These are phyloP conservation scores for Trichoderma virens DNA, from an alignment of 495 filamentous ascomycete species.

Conservation along the genomic window DNA sequence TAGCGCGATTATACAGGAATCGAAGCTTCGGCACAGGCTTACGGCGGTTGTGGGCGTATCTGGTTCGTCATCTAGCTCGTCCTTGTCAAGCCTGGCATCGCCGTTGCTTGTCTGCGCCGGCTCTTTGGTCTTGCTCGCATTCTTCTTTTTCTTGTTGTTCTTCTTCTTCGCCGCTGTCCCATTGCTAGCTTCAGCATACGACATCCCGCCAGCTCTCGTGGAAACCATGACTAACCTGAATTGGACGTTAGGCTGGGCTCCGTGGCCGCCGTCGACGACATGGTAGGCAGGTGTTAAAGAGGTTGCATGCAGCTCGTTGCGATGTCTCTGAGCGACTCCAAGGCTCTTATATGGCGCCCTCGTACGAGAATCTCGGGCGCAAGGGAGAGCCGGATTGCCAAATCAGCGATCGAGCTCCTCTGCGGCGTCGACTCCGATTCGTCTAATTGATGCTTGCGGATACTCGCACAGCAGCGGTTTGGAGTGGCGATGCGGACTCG, in stretches of 20 bases:
- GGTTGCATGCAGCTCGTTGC: background rate
- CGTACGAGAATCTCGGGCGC: background rate
- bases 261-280: conserved; percentile 24
- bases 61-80: conserved; percentile 24
- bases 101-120: conserved; percentile 27
- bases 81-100: conserved; percentile 26
- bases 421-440: background rate
- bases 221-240: conserved; percentile 11
- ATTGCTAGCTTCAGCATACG: conserved; percentile 8
- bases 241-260: conserved; percentile 23
- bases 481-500: background rate
- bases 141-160: conserved; percentile 66
- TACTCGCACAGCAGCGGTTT: background rate
- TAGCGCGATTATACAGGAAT: background rate
- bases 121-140: conserved; percentile 31
- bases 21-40: background rate
- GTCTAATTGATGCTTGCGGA: background rate
- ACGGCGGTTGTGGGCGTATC: conserved; percentile 14
- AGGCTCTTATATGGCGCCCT: background rate
- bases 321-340: background rate
- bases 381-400: background rate
- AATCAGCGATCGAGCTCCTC: background rate
- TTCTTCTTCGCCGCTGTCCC: conserved; percentile 51
- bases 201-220: background rate
- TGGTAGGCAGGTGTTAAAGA: conserved; percentile 10